Conservation (phyloP, 345 rosid species). For the Crucihimalaya himalaica region DNA sequence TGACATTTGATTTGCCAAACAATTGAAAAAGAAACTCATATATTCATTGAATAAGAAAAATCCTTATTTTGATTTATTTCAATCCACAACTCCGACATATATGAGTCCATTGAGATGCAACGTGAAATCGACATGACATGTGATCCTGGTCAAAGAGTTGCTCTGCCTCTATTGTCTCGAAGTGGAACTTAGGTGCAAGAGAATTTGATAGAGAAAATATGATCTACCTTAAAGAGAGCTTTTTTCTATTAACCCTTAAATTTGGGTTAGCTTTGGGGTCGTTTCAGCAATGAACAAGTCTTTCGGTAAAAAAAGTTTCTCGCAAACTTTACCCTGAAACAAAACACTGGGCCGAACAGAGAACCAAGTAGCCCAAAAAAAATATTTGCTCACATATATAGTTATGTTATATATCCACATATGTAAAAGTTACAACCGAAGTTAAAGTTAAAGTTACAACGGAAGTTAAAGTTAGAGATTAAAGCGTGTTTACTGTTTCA, state of each 20-base stretch:
- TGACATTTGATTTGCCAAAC: background rate
- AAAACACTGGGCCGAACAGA: background rate
- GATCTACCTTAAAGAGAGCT: background rate
- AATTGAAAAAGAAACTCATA: background rate
- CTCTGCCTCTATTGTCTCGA: background rate
- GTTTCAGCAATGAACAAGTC: no score
- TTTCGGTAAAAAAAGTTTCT: no score
- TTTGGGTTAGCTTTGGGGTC: no score
- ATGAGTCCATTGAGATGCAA: background rate
- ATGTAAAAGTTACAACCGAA: no score
- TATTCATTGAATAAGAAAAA: background rate
- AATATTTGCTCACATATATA: background rate
- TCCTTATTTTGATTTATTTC: background rate
- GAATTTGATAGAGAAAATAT: background rate
- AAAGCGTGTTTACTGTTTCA: no score
- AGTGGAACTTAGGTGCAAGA: slow-evolving; percentile 1
- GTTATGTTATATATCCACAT: no score
- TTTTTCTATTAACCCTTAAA: background rate
- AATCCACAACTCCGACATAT: background rate
- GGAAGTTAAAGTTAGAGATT: no score
- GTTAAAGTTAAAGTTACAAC: no score
- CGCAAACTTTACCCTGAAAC: background rate
- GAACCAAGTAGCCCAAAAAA: background rate
- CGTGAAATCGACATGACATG: slow-evolving; percentile 16
- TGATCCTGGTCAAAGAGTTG: slow-evolving; percentile 1